phyloP scores from a whole-genome alignment of 257 asterid species.

The Solanum chmielewskii region DNA sequence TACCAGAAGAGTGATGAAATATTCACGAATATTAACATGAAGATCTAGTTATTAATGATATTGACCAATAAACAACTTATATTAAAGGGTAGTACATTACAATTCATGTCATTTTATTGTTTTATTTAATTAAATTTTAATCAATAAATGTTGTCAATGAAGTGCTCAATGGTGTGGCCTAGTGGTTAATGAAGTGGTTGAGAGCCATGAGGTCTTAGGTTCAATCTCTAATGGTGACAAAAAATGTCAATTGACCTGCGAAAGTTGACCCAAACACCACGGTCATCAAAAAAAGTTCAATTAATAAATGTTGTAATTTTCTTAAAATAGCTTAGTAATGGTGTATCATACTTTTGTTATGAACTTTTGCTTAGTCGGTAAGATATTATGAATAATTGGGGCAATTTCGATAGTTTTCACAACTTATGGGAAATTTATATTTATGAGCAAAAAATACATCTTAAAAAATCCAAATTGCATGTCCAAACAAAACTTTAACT shows the following conservation, averaged over 20 bases:
- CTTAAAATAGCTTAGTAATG: neutral
- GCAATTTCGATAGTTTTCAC: neutral
- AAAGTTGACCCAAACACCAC: too few species aligned
- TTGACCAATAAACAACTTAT: neutral
- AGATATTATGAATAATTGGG: neutral
- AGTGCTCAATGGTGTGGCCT: too few species aligned
- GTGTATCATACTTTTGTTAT: neutral
- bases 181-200: too few species aligned
- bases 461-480: neutral
- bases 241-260: too few species aligned
- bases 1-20: neutral
- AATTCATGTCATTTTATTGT: neutral
- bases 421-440: neutral
- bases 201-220: too few species aligned
- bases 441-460: neutral
- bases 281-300: too few species aligned
- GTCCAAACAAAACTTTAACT: too few species aligned
- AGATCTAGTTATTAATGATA: neutral
- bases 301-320: neutral
- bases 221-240: too few species aligned
- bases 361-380: neutral
- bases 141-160: neutral
- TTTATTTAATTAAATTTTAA: too few species aligned
- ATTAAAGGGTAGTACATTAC: neutral
- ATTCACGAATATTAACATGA: neutral